phyloP scores from a whole-genome alignment of 768 basidiomycete species.

The Ramaria sp. region DNA sequence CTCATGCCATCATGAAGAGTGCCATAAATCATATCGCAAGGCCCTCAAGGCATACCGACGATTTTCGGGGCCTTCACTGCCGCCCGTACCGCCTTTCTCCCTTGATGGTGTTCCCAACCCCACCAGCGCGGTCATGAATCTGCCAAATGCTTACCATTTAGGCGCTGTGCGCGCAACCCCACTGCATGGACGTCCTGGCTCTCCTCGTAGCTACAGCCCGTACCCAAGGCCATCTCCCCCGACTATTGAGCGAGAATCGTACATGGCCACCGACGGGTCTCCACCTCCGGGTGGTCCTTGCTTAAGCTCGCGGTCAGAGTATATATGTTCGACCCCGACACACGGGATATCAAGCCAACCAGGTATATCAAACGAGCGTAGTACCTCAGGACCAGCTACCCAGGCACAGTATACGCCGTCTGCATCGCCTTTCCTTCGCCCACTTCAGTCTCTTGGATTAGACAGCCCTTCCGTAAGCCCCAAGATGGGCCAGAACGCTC shows the following conservation, averaged over 20 bases:
- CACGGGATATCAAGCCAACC: not conserved
- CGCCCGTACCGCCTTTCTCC: constrained; percentile 1
- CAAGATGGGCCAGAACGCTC: not conserved
- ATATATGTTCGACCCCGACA: not conserved
- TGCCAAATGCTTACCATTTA: not conserved
- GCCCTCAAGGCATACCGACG: constrained; percentile 24
- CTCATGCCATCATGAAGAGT: constrained; percentile 31
- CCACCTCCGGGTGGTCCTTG: not conserved
- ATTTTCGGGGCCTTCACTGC: constrained; percentile 12
- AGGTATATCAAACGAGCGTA: constrained; percentile 1
- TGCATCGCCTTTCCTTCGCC: constrained; percentile 72
- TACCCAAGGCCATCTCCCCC: constrained; percentile 3
- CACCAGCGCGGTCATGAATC: not conserved
- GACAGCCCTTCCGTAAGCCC: constrained; percentile 6
- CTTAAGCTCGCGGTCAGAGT: not conserved
- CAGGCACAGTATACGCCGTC: constrained; percentile 41
- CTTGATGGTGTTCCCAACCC: not conserved
- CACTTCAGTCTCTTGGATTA: constrained; percentile 45
- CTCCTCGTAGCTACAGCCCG: constrained; percentile 5
- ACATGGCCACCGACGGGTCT: not conserved
- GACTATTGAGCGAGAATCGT: not conserved
- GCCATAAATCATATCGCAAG: constrained; percentile 30
- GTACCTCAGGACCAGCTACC: not conserved
- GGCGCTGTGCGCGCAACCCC: not conserved
- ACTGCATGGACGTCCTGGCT: not conserved